These are phyloP conservation scores for Solanum clarkiae DNA, from an alignment of 257 asterid genomes.

Conservation along the genomic window DNA sequence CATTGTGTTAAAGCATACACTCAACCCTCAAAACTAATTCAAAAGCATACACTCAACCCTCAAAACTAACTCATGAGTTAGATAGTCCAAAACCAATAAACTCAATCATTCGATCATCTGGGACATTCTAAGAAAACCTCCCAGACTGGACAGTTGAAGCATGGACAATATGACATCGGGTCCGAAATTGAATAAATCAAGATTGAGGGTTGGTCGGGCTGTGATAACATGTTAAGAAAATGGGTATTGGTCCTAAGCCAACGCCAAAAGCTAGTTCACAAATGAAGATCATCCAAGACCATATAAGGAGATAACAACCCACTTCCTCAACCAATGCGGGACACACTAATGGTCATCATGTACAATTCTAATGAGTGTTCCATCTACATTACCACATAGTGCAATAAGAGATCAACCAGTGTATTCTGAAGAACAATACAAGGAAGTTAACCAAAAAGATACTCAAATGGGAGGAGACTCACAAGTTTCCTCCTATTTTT, in stretches of 20 bases:
- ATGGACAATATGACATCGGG: background rate
- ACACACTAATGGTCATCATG: background rate
- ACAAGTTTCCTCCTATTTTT: slow-evolving; percentile 93
- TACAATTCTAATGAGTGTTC: background rate
- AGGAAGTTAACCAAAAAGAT: background rate
- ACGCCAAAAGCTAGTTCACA: background rate
- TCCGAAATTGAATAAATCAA: background rate
- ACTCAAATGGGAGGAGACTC: slow-evolving; percentile 18
- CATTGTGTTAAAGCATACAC: background rate
- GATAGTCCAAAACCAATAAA: background rate
- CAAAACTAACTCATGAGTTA: background rate
- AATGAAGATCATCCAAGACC: background rate
- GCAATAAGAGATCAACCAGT: background rate
- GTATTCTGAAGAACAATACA: background rate
- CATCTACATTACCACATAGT: background rate
- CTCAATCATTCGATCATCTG: background rate
- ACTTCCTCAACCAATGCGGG: background rate
- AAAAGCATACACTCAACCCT: background rate
- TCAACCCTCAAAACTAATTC: background rate
- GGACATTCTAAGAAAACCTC: background rate
- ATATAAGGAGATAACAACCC: background rate
- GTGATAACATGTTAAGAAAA: background rate
- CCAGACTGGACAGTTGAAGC: background rate
- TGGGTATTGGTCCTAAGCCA: background rate
- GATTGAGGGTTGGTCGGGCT: background rate